Base-by-base conservation (phyloP, 192 early-diverging fungal species). In the Lunasporangiospora selenospora region DNA sequence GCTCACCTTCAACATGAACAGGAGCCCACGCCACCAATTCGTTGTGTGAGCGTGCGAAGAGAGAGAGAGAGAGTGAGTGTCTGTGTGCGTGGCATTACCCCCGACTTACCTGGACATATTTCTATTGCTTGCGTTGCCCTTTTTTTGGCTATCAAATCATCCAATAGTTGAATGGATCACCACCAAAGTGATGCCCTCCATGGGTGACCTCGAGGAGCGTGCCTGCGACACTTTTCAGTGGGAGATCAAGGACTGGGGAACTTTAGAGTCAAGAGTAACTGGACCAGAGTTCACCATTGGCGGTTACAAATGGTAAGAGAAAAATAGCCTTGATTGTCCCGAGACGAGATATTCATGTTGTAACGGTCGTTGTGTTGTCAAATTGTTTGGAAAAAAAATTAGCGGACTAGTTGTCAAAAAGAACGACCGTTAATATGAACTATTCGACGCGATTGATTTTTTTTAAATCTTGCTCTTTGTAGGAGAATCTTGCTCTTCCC, bases 401-500 rank as follows among this genome's bases (percentile, higher is more conserved):
- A 42, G 16, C n/a, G n/a, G n/a, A n/a, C 2, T 42, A 42, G 16
- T 19, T 42, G n/a, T 40, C 11, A 13, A 40, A 40, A 13, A 40
- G n/a, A 11, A 40, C 19, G 19, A 3, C 1, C 41, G 16, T 42
- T 42, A 42, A 42, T 42, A 18, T 3, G 16, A 16, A 18, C 16
- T 19, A 18, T 42, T 18, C 2, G 16, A 13, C n/a, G 12, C n/a
- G 11, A 13, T 11, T 40, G 39, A 40, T 40, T n/a, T 13, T 13
- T 13, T 11, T 40, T 13, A 11, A 13, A 40, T 13, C n/a, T 33
- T 39, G 23, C 12, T 5, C 5, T 42, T 43, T 21, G 36, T 62
- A 94, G 97, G 97, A 80, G 88, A 55, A 80, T 99, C 10, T 80
- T 98, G 2, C 65, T 97, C 24, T 99, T 98, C 71, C 94, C 95